phyloP scores from a whole-genome alignment of 2,329 filamentous ascomycete species.

The Tricladium varicosporioides region DNA sequence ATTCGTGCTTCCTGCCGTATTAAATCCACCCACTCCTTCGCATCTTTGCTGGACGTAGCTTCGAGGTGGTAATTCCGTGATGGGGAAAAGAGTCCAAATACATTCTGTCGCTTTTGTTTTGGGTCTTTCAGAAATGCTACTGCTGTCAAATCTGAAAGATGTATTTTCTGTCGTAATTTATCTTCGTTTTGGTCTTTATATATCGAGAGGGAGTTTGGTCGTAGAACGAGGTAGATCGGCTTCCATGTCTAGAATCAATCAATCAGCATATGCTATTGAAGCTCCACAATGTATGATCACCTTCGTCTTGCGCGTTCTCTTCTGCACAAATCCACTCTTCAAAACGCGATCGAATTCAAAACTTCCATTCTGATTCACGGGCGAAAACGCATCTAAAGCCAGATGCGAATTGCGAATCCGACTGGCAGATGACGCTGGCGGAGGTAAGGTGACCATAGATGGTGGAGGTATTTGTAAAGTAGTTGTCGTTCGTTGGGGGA shows the following conservation, averaged over 20 bases:
- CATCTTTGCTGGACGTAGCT: conserved; percentile 69
- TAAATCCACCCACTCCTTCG: conserved; percentile 80
- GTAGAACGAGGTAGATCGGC: conserved; percentile 80
- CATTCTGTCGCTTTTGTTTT: conserved; percentile 79
- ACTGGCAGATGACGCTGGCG: conserved; percentile 23
- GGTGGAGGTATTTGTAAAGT: conserved; percentile 24
- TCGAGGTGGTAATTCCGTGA: conserved; percentile 91
- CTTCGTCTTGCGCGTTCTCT: conserved; percentile 92
- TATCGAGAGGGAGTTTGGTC: conserved; percentile 84
- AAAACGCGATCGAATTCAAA: conserved; percentile 95
- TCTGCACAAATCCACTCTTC: conserved; percentile 82
- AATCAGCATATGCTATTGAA: conserved; percentile 3
- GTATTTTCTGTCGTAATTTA: conserved; percentile 84
- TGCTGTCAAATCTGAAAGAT: conserved; percentile 85
- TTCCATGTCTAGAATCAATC: conserved; percentile 72
- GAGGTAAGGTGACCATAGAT: conserved; percentile 14
- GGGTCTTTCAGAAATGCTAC: conserved; percentile 86
- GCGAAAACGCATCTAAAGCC: conserved; percentile 67
- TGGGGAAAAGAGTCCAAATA: conserved; percentile 91
- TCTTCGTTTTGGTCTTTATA: conserved; percentile 92
- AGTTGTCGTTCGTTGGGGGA: conserved; percentile 22
- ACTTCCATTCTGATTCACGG: conserved; percentile 90
- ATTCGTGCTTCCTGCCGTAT: conserved; percentile 79
- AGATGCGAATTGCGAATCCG: conserved; percentile 41
- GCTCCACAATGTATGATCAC: conserved; percentile 41